Conservation (phyloP, 345 rosid species). For the Raphanus sativus region DNA sequence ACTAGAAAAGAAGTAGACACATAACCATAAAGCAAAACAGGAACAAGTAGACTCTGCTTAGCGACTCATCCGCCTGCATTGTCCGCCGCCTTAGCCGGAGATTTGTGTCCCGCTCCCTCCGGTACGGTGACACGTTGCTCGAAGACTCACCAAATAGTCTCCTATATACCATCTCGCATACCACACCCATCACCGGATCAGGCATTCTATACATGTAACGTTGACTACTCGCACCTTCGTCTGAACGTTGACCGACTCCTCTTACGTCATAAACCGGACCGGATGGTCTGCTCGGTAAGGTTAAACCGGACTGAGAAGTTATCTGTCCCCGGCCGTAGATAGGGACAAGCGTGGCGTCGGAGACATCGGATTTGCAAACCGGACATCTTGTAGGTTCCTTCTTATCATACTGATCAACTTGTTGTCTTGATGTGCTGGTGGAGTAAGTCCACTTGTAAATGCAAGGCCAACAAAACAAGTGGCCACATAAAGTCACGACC, state of each 20-base stretch:
- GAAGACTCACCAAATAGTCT: constrained; percentile 72
- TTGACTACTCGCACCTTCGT: constrained; percentile 51
- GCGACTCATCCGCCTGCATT: constrained; percentile 67
- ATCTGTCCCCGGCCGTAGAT: constrained; percentile 78
- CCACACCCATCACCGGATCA: constrained; percentile 55
- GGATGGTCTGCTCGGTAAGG: constrained; percentile 71
- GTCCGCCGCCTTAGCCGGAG: constrained; percentile 69
- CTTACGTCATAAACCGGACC: constrained; percentile 43
- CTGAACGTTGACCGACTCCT: constrained; percentile 63
- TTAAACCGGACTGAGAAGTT: constrained; percentile 35
- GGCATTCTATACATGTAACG: constrained; percentile 42
- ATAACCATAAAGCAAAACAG: constrained; percentile 74
- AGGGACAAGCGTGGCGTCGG: constrained; percentile 79
- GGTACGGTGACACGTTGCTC: constrained; percentile 52
- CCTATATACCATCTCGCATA: constrained; percentile 73
- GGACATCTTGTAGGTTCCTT: constrained; percentile 53
- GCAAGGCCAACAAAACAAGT: constrained; percentile 99
- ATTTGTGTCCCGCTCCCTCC: constrained; percentile 31
- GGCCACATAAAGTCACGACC: constrained; percentile 92
- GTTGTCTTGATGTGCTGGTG: constrained; percentile 44
- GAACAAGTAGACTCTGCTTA: constrained; percentile 78
- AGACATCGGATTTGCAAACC: constrained; percentile 80
- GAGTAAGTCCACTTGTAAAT: constrained; percentile 84
- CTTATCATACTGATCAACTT: constrained; percentile 11
- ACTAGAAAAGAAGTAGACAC: constrained; percentile 83